Percentiles rank a stretch among this genome's conserved stretches.
phyloP scores from a whole-genome alignment of 2,329 filamentous ascomycete species.

The Cladosporium oxysporum region DNA sequence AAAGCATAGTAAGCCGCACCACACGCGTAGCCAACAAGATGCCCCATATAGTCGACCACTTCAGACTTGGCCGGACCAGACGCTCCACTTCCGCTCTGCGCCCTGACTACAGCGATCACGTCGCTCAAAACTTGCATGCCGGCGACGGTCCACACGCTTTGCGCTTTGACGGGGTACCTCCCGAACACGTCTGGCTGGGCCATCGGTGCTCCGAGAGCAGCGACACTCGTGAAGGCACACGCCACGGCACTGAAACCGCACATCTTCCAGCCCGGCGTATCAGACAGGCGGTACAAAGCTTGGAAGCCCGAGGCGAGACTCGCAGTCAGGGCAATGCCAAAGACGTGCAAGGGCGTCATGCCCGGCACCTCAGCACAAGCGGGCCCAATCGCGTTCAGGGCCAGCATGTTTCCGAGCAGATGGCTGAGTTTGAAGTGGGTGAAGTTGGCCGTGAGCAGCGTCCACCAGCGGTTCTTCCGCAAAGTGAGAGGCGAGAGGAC shows the following conservation, averaged over 20 bases:
- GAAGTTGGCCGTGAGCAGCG: constrained; percentile 22
- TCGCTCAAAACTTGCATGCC: constrained; percentile 4
- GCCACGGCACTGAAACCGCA: constrained; percentile 14
- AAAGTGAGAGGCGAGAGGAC: constrained; percentile 35
- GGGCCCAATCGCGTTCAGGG: neutral
- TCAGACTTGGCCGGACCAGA: neutral
- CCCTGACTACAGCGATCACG: neutral
- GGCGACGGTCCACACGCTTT: constrained; percentile 10
- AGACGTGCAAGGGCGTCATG: constrained; percentile 20
- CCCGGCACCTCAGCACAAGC: constrained; percentile 19
- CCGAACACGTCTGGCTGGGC: constrained; percentile 1
- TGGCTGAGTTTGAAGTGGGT: constrained; percentile 18
- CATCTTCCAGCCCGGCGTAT: neutral
- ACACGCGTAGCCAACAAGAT: constrained; percentile 15
- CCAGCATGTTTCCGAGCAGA: constrained; percentile 19
- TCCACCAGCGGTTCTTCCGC: constrained; percentile 16
- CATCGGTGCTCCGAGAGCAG: constrained; percentile 2
- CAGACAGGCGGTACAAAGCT: neutral
- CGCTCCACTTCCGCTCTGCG: neutral
- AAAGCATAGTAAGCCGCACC: constrained; percentile 10
- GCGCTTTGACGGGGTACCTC: neutral
- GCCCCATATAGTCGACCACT: constrained; percentile 2
- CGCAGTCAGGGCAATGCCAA: constrained; percentile 18
- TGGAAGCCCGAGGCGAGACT: constrained; percentile 12
- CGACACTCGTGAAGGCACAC: constrained; percentile 16